Evolutionary conservation across 116 monocot genomes (phyloP), one percentile per base, ranked within the genome.

Genomic region (Thalassia testudinum): DNA sequence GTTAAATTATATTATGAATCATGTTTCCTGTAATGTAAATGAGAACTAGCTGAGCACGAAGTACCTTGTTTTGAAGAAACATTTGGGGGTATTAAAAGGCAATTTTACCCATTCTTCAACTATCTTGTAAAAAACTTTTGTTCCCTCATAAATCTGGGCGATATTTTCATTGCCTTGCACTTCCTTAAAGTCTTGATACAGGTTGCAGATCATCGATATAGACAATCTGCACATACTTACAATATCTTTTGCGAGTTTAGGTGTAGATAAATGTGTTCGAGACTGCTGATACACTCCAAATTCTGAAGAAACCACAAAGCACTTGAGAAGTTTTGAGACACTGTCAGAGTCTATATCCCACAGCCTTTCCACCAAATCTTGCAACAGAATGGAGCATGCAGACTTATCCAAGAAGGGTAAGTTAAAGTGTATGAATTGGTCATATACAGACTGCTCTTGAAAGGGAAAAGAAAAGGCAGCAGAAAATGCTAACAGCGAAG

Each of bases 401-500:
- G 21, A 34, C 6, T 15, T 27, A 43, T 15, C 18, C 18, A 27
- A 16, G n/a, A n/a, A n/a, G n/a, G n/a, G n/a, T n/a, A n/a, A n/a
- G 1, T 18, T 28, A 7, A 37, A 47, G 20, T 3, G 18, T 1
- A 63, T 24, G 13, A 50, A 17, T 61, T 64, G 62, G 21, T 47
- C 12, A 52, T 37, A 25, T 38, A 53, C 20, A 67, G 53, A 44
- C 37, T 45, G 48, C 10, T 34, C 62, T 49, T 56, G 47, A 23
- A 66, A 81, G 45, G 53, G 66, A 7, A 72, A 24, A 50, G 74
- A 43, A 59, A 81, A 81, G 16, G 62, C 67, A 66, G 66, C 66
- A 60, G 73, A 81, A 76, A 88, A 82, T 61, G 88, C 76, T 54
- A 95, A 43, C 18, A 81, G 26, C 38, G 88, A 95, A 71, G 76